Conservation (phyloP, 2,329 filamentous ascomycete species). For the Aureobasidium leucospermi region DNA sequence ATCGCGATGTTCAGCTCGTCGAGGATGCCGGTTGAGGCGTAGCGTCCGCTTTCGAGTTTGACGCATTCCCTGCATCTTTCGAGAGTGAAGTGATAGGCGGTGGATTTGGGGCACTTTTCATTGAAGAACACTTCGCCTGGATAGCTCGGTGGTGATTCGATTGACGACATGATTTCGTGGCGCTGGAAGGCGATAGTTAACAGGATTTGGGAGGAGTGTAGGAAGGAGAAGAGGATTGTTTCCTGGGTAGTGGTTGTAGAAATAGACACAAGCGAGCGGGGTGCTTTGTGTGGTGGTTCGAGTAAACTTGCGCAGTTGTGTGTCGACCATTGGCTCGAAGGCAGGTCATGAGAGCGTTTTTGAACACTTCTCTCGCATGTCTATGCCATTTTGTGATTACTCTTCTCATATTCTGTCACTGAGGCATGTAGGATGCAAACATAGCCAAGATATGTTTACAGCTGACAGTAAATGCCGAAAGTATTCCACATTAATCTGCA, state of each 20-base stretch:
- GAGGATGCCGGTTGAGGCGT: not conserved
- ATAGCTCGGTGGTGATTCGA: not conserved
- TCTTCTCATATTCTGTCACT: too few species aligned
- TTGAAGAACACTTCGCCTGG: not conserved
- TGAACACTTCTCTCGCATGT: not conserved
- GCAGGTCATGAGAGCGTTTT: not conserved
- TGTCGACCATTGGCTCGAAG: not conserved
- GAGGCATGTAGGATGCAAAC: too few species aligned
- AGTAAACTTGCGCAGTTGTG: not conserved
- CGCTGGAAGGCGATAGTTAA: not conserved
- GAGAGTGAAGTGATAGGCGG: not conserved
- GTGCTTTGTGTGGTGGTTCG: not conserved
- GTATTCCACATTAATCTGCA: too few species aligned
- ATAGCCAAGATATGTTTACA: too few species aligned
- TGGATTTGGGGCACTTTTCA: not conserved
- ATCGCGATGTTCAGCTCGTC: not conserved
- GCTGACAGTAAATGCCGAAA: too few species aligned
- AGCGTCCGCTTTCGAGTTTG: not conserved
- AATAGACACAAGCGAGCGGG: not conserved
- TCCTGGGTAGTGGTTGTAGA: not conserved
- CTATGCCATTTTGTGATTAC: too few species aligned
- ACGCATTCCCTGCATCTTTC: not conserved
- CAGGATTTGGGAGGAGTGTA: not conserved
- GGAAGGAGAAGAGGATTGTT: not conserved
- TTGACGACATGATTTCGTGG: not conserved